phyloP scores from a whole-genome alignment of 2,329 filamentous ascomycete species.

The Ramichloridium luteum region DNA sequence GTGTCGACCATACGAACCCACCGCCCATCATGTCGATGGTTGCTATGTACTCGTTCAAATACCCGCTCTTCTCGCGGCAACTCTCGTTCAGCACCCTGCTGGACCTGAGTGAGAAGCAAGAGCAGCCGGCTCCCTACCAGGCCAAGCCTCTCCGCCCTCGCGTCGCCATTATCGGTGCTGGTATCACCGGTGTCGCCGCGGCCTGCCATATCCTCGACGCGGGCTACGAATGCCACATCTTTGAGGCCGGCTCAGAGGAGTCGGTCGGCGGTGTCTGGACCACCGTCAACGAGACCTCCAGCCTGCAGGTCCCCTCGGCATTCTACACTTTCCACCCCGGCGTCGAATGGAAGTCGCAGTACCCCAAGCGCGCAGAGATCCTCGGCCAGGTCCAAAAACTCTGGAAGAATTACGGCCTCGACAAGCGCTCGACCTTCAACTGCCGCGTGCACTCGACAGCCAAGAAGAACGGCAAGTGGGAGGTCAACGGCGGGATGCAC shows the following conservation, averaged over 20 bases:
- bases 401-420: constrained; percentile 63
- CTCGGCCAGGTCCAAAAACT: constrained; percentile 56
- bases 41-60: constrained; percentile 7
- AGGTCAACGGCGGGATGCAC: constrained; percentile 58
- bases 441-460: constrained; percentile 56
- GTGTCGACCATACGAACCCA: neutral
- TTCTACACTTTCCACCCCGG: constrained; percentile 85
- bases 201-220: constrained; percentile 74
- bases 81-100: constrained; percentile 9
- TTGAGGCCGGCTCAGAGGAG: constrained; percentile 56
- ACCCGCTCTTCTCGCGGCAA: constrained; percentile 4
- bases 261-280: constrained; percentile 34
- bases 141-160: constrained; percentile 38
- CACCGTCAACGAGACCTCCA: constrained; percentile 57
- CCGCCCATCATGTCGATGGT: neutral
- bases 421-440: constrained; percentile 58
- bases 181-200: constrained; percentile 61
- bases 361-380: constrained; percentile 65
- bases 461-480: constrained; percentile 57
- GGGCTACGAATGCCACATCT: constrained; percentile 70
- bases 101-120: constrained; percentile 7
- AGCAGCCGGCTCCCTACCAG: neutral
- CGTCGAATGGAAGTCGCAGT: constrained; percentile 59
- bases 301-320: constrained; percentile 68
- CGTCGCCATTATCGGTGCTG: constrained; percentile 35